These are phyloP conservation scores for Camellia sinensis DNA, from an alignment of 148 eudicot species.

Conservation along the genomic window DNA sequence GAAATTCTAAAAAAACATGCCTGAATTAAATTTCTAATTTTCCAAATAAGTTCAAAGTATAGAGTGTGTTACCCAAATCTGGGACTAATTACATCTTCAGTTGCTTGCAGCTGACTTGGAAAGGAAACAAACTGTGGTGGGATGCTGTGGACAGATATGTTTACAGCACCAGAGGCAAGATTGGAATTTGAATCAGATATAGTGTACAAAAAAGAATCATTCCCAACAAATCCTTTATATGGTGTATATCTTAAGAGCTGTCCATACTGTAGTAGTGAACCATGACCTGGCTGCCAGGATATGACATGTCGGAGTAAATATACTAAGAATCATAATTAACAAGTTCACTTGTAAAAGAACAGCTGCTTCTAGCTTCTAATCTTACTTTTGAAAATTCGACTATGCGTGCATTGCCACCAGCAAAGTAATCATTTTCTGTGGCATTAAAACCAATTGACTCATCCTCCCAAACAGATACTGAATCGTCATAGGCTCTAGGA, in stretches of 20 bases:
- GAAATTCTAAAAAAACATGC: neutral
- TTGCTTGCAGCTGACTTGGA: slow-evolving; percentile 60
- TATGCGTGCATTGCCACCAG: slow-evolving; percentile 51
- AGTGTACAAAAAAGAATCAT: slow-evolving; percentile 69
- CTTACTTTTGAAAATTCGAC: slow-evolving; percentile 59
- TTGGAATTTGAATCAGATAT: slow-evolving; percentile 60
- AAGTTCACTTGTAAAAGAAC: neutral
- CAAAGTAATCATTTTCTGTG: slow-evolving; percentile 67
- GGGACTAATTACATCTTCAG: slow-evolving; percentile 70
- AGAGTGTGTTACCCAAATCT: slow-evolving; percentile 53
- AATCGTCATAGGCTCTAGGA: slow-evolving; percentile 63
- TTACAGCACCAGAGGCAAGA: slow-evolving; percentile 56
- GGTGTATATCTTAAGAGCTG: slow-evolving; percentile 78
- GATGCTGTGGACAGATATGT: slow-evolving; percentile 55
- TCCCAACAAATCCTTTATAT: slow-evolving; percentile 74
- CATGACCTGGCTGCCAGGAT: slow-evolving; percentile 70
- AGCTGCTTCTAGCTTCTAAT: slow-evolving; percentile 9
- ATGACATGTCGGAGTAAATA: neutral
- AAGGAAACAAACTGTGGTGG: slow-evolving; percentile 88
- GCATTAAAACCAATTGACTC: slow-evolving; percentile 73
- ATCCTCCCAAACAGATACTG: slow-evolving; percentile 77
- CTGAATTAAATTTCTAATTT: neutral
- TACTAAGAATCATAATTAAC: neutral
- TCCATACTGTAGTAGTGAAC: slow-evolving; percentile 66
- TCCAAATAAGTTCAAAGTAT: neutral